phyloP scores from a whole-genome alignment of 495 filamentous ascomycete species.

The Xylaria sp. region DNA sequence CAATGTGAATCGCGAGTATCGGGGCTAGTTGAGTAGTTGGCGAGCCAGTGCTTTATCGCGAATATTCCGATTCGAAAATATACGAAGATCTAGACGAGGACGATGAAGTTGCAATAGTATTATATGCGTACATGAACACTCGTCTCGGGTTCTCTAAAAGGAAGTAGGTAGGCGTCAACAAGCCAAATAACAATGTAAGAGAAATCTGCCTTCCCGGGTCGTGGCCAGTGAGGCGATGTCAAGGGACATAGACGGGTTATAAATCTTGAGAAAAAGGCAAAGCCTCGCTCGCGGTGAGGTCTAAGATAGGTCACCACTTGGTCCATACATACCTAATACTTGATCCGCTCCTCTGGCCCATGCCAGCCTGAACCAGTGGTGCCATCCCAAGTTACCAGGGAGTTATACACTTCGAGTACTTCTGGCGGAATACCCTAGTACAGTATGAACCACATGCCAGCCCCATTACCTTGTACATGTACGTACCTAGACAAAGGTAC shows the following conservation, averaged over 20 bases:
- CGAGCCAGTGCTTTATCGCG: constrained; percentile 14
- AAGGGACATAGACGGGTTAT: constrained; percentile 39
- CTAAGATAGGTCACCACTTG: constrained; percentile 4
- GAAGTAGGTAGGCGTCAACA: constrained; percentile 21
- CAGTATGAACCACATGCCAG: constrained; percentile 19
- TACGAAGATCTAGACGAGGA: constrained; percentile 28
- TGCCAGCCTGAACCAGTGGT: background rate
- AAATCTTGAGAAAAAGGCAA: constrained; percentile 29
- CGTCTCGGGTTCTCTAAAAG: constrained; percentile 14
- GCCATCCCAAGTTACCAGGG: background rate
- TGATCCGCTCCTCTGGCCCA: background rate
- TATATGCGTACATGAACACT: constrained; percentile 34
- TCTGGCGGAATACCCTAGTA: background rate
- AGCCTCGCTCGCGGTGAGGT: constrained; percentile 35
- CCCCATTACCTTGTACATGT: constrained; percentile 13
- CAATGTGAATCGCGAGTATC: constrained; percentile 20
- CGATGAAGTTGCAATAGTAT: constrained; percentile 29
- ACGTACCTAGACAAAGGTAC: constrained; percentile 2
- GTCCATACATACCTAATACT: constrained; percentile 4
- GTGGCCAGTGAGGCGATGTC: constrained; percentile 31
- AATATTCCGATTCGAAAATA: constrained; percentile 25
- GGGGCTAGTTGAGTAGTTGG: constrained; percentile 23
- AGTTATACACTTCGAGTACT: background rate
- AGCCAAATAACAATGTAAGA: constrained; percentile 26
- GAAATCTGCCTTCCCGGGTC: constrained; percentile 41